Evolutionary conservation across 2,329 filamentous ascomycete species (phyloP), one percentile per base, ranked within the genome.

Genomic region (Xylariaceae sp.): DNA sequence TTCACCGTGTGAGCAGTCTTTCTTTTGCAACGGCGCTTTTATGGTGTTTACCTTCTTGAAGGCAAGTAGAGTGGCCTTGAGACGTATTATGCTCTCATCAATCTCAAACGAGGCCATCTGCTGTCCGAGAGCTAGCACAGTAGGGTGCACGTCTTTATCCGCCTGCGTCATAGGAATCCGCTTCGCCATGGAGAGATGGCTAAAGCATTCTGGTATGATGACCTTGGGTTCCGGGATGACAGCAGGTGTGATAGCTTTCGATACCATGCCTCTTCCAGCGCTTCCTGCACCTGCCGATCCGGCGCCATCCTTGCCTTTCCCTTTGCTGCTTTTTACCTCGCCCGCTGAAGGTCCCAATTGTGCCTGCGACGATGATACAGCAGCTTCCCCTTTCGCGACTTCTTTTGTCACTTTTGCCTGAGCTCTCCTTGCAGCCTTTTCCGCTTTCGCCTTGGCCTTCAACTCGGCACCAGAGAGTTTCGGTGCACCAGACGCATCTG

Each of bases 81-180:
- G 83, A 50, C 93, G 79, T 34, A 89, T 86, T 62, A 86, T 94
- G 60, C 89, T 95, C 51, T 95, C 93, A 56, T 86, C 89, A 44
- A 98, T 81, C 29, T 83, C 78, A 65, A 96, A 97, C 45, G 83
- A 83, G 54, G 85, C 86, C 76, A 97, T 89, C 65, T 96, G 88
- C 62, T 97, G 79, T 8, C 91, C 93, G 35, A 97, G 71, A 1
- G 86, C 81, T 50, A 96, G 71, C 2, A 98, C 82, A 2, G 87
- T 82, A 3, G 90, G 89, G 61, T 97, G 88, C 16, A 97, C 88
- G 72, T 86, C 68, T 79, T 84, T 69, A 77, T 87, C 72, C 70
- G 87, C 62, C 47, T 78, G 69, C 3, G 73, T 71, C 47, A 76
- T 69, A 15, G 68, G 61, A 56, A 78, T 70, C 49, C 76, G 69